These are phyloP conservation scores for Biancaea sappan DNA, from an alignment of 306 rosid species.

Conservation along the genomic window DNA sequence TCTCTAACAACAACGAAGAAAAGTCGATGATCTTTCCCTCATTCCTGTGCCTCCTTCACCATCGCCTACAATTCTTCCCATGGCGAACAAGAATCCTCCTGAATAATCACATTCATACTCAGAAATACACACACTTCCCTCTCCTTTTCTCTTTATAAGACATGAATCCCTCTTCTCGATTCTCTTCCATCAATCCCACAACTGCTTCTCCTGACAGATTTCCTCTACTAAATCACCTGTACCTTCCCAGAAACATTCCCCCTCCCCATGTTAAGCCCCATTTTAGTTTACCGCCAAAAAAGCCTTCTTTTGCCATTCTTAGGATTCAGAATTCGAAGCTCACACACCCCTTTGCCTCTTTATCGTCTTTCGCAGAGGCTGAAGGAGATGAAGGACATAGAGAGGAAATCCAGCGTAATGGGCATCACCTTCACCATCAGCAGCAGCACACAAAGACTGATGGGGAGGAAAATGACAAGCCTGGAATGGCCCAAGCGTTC, in stretches of 20 bases:
- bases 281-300: constrained; percentile 22
- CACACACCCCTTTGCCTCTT: constrained; percentile 58
- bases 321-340: constrained; percentile 42
- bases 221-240: constrained; percentile 37
- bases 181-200: constrained; percentile 55
- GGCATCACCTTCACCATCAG: constrained; percentile 33
- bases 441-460: neutral
- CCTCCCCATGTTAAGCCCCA: constrained; percentile 26
- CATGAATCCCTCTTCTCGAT: constrained; percentile 65
- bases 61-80: constrained; percentile 5
- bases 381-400: constrained; percentile 48
- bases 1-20: neutral
- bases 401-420: constrained; percentile 24
- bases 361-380: constrained; percentile 78
- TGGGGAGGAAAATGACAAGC: constrained; percentile 26
- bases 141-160: neutral
- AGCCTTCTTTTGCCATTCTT: constrained; percentile 24
- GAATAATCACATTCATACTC: neutral
- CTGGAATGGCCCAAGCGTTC: constrained; percentile 74
- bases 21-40: constrained; percentile 28
- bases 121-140: neutral
- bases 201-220: constrained; percentile 24
- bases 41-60: constrained; percentile 11
- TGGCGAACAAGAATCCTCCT: neutral
- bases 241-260: constrained; percentile 32